These are phyloP conservation scores for Fusarium cyanostomum DNA, from an alignment of 2,329 filamentous ascomycete species.

Conservation along the genomic window DNA sequence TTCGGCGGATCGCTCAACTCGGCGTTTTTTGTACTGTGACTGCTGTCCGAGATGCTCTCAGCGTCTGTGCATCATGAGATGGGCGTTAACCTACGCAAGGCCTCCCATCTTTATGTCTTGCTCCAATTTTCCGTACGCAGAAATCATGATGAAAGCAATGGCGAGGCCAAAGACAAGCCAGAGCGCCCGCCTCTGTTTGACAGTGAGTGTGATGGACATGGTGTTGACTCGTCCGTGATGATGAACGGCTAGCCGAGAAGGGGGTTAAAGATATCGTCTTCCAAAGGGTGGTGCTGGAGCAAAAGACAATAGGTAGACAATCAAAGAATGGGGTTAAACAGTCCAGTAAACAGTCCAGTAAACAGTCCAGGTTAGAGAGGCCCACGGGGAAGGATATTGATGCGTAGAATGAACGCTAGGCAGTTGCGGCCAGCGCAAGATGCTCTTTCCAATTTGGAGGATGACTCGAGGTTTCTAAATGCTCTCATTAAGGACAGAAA, in stretches of 20 bases:
- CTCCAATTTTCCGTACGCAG: background rate
- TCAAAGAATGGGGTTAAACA: no score
- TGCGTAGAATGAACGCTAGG: background rate
- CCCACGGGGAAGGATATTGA: background rate
- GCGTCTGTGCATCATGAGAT: background rate
- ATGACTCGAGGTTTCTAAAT: slow-evolving; percentile 3
- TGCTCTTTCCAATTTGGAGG: background rate
- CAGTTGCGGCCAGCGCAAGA: slow-evolving; percentile 4
- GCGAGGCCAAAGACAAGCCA: slow-evolving; percentile 65
- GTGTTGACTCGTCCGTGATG: no score
- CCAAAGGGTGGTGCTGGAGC: background rate
- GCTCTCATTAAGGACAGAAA: slow-evolving; percentile 1
- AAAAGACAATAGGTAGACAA: background rate
- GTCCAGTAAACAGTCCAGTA: no score
- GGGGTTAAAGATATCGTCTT: background rate
- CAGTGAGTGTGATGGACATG: background rate
- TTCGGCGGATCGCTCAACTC: no score
- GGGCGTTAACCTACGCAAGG: background rate
- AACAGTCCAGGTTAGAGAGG: background rate
- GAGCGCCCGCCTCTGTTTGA: background rate
- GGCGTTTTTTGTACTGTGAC: no score
- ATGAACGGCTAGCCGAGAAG: no score
- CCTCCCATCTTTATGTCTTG: background rate
- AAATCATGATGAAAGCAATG: slow-evolving; percentile 55
- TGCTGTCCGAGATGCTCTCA: no score